phyloP scores from a whole-genome alignment of 2,329 filamentous ascomycete species.

The Cladosporium oxysporum region DNA sequence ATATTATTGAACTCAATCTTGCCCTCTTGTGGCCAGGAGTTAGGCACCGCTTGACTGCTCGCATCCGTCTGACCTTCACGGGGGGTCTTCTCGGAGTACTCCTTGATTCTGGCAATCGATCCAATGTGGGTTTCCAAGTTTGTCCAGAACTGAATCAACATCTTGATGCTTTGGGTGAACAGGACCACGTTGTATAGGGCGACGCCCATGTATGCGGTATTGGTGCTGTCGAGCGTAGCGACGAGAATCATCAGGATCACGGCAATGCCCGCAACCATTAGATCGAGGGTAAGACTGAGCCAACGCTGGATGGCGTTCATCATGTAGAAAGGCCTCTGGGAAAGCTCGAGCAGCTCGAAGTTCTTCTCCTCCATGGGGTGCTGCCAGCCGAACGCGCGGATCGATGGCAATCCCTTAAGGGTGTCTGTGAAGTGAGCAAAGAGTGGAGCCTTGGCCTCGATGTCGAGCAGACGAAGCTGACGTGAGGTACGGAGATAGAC shows the following conservation, averaged over 20 bases:
- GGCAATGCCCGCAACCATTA: conserved; percentile 35
- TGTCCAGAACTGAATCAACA: conserved; percentile 57
- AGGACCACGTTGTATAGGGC: conserved; percentile 56
- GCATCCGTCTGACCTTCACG: conserved; percentile 38
- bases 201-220: conserved; percentile 54
- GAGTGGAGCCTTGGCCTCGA: conserved; percentile 54
- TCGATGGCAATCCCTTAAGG: conserved; percentile 50
- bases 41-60: not conserved
- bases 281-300: conserved; percentile 45
- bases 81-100: conserved; percentile 50
- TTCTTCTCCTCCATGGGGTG: conserved; percentile 42
- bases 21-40: conserved; percentile 8
- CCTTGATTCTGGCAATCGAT: conserved; percentile 56
- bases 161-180: conserved; percentile 55
- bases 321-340: conserved; percentile 49
- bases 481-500: conserved; percentile 52
- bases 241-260: conserved; percentile 40
- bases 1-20: conserved; percentile 19
- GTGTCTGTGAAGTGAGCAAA: conserved; percentile 57
- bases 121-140: conserved; percentile 60
- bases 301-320: conserved; percentile 49
- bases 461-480: conserved; percentile 54
- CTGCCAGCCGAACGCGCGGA: conserved; percentile 55
- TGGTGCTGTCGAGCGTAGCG: conserved; percentile 42
- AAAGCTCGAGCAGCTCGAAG: conserved; percentile 41